Evolutionary conservation across 2,329 filamentous ascomycete species (phyloP).

Genomic region (Pseudogymnoascus sp.): DNA sequence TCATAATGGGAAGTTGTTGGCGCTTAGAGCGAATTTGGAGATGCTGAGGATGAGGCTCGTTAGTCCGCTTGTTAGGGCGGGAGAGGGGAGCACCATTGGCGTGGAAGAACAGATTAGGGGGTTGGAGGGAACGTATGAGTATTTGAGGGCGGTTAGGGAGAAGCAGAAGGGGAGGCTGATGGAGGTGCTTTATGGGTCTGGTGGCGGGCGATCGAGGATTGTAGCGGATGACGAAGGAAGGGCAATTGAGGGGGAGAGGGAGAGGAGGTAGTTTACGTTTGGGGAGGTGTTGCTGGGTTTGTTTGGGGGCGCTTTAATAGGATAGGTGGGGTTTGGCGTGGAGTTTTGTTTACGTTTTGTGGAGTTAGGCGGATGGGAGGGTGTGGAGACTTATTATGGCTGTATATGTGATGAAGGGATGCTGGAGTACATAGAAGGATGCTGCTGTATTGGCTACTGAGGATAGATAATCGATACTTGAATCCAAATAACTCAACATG

Average conservation of each 20-base stretch:
- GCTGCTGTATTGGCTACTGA: background rate
- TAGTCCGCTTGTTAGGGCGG: conserved; percentile 68
- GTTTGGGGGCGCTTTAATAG: background rate
- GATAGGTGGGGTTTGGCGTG: background rate
- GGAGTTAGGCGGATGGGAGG: background rate
- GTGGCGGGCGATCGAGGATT: conserved; percentile 16
- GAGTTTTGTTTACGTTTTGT: background rate
- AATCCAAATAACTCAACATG: background rate
- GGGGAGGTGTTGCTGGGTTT: background rate
- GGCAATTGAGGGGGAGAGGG: conserved; percentile 10
- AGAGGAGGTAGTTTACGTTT: background rate
- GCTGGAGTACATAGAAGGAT: background rate
- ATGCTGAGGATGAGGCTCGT: conserved; percentile 76
- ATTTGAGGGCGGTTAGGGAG: conserved; percentile 67
- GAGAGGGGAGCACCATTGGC: conserved; percentile 60
- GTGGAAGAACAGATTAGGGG: conserved; percentile 82
- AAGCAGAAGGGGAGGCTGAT: conserved; percentile 77
- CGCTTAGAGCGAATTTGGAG: conserved; percentile 80
- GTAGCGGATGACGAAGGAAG: background rate
- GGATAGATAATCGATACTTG: background rate
- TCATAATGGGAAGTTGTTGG: conserved; percentile 76
- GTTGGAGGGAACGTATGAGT: conserved; percentile 68
- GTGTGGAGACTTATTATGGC: background rate
- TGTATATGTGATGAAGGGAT: conserved; percentile 2
- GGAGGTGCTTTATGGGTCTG: conserved; percentile 62